Conservation (phyloP, 345 rosid genomes). For the Durio zibethinus region DNA sequence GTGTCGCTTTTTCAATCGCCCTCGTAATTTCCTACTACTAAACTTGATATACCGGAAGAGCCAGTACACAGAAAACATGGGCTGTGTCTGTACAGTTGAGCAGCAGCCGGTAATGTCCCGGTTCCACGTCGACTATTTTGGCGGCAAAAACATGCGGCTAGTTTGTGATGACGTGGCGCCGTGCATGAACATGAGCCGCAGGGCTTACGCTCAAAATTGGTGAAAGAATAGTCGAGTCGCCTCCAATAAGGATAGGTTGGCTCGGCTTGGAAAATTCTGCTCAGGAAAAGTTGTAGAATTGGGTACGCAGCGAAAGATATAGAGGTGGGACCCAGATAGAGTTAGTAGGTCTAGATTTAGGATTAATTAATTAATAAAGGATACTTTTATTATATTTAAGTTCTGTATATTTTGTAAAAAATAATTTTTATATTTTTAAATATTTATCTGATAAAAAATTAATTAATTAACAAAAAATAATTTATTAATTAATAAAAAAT, state of each 20-base stretch:
- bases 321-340: background rate
- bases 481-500: too few relatives aligned
- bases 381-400: too few relatives aligned
- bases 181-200: constrained; percentile 13
- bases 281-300: background rate
- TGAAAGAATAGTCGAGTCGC: background rate
- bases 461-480: too few relatives aligned
- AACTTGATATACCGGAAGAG: background rate
- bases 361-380: too few relatives aligned
- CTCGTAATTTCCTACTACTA: background rate
- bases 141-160: constrained; percentile 9
- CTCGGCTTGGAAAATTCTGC: background rate
- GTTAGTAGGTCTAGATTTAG: background rate
- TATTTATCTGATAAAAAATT: too few relatives aligned
- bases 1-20: background rate
- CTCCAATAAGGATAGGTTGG: background rate
- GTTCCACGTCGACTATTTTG: too few relatives aligned
- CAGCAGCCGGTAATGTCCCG: background rate
- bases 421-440: too few relatives aligned
- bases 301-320: background rate
- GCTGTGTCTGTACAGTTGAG: background rate
- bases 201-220: background rate
- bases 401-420: too few relatives aligned
- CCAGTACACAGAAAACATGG: background rate
- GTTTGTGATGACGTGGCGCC: constrained; percentile 16